Evolutionary conservation across 2,329 filamentous ascomycete genomes (phyloP).

Genomic region (Camillea tinctor): DNA sequence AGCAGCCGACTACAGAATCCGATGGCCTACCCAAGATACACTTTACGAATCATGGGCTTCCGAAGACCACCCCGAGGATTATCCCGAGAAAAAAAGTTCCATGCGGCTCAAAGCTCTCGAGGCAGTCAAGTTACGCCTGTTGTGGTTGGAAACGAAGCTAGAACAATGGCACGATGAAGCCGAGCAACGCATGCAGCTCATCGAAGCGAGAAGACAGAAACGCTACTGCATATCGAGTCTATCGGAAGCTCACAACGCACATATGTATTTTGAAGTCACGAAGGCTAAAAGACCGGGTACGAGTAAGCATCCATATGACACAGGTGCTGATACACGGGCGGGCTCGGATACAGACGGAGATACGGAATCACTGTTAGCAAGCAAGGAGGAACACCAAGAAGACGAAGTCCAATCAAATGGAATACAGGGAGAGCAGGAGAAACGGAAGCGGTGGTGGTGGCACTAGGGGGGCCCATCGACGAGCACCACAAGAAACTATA

Average conservation of each 20-base stretch:
- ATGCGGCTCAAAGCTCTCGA: constrained; percentile 21
- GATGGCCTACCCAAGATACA: constrained; percentile 32
- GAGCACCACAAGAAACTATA: too few relatives aligned
- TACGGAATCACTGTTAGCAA: too few relatives aligned
- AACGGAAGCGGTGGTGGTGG: too few relatives aligned
- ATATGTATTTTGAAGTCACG: not conserved
- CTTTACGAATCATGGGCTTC: constrained; percentile 20
- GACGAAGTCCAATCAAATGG: too few relatives aligned
- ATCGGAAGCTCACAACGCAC: not conserved
- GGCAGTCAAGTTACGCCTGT: constrained; percentile 16
- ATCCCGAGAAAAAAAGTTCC: constrained; percentile 3
- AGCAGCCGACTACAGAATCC: constrained; percentile 25
- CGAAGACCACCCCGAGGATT: not conserved
- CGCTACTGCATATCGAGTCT: constrained; percentile 6
- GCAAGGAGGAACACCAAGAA: too few relatives aligned
- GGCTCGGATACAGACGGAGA: too few relatives aligned
- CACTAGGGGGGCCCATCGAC: too few relatives aligned
- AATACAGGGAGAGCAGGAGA: too few relatives aligned
- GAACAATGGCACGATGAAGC: constrained; percentile 25
- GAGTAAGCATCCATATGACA: constrained; percentile 34
- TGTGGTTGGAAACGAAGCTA: constrained; percentile 24
- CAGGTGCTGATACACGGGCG: constrained; percentile 17
- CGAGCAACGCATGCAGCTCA: constrained; percentile 19
- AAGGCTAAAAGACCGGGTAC: constrained; percentile 21
- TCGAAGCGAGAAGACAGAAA: constrained; percentile 17